These are phyloP conservation scores for Colletotrichum phormii DNA, from an alignment of 2,329 filamentous ascomycete genomes.

Conservation along the genomic window DNA sequence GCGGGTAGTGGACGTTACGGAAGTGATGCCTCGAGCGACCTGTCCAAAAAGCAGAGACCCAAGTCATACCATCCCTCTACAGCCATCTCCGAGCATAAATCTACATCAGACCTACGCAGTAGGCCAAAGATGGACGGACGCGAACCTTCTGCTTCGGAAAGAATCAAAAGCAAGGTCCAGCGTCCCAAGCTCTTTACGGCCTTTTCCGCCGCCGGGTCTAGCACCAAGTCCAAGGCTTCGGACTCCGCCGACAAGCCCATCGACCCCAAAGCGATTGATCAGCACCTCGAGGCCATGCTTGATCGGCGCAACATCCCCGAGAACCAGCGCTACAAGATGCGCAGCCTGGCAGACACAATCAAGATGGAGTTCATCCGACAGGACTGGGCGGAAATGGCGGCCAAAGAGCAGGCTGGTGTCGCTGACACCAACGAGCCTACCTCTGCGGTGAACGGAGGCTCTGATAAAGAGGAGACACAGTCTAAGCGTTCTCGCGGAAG, in stretches of 20 bases:
- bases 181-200: slow-evolving; percentile 53
- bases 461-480: slow-evolving; percentile 57
- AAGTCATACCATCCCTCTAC: slow-evolving; percentile 60
- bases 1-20: slow-evolving; percentile 26
- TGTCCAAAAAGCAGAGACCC: slow-evolving; percentile 55
- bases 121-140: slow-evolving; percentile 8
- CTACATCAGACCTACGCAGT: slow-evolving; percentile 38
- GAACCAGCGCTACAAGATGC: slow-evolving; percentile 94
- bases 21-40: slow-evolving; percentile 21
- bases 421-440: slow-evolving; percentile 53
- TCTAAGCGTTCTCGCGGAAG: slow-evolving; percentile 74
- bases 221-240: slow-evolving; percentile 48
- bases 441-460: slow-evolving; percentile 45
- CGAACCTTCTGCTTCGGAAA: slow-evolving; percentile 40
- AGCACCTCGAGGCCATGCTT: slow-evolving; percentile 72
- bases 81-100: slow-evolving; percentile 40
- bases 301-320: slow-evolving; percentile 94
- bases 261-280: slow-evolving; percentile 66
- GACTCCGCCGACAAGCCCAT: slow-evolving; percentile 64
- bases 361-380: slow-evolving; percentile 97
- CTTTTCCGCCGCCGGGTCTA: slow-evolving; percentile 52
- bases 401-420: slow-evolving; percentile 57
- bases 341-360: slow-evolving; percentile 86
- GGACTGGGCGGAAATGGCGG: slow-evolving; percentile 78
- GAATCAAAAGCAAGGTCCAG: slow-evolving; percentile 51